Evolutionary conservation across 768 basidiomycete species (phyloP), one percentile per base, ranked within the genome.

Genomic region (Podaxis carcinomalis): DNA sequence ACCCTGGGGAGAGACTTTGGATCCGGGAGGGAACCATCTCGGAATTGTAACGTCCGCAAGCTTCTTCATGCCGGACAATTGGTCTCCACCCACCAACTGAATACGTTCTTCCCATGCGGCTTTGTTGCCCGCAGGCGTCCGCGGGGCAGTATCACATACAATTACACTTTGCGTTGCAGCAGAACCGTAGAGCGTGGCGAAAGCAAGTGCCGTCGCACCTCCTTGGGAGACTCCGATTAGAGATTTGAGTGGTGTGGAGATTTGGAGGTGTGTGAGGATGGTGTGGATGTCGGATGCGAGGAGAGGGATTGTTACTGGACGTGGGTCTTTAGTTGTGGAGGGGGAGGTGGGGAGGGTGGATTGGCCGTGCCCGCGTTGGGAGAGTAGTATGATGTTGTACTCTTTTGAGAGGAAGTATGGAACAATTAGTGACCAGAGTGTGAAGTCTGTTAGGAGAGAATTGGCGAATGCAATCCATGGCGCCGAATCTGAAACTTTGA

Each of bases 151-250:
- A 61, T 81, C 82, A 62, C 82, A 83, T 0, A 75, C 78, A n/a
- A 83, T 72, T 54, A 83, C 66, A 58, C 74, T 75, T 37, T 71
- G 70, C 2, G 80, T 72, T 64, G 19, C 68, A 57, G 4, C 72
- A 16, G 42, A 44, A 4, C 42, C 71, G 53, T 74, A 76, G 39
- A 75, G 69, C 0, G 75, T 72, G 5, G 74, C 74, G 59, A 81
- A 81, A 1, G 77, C 78, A n/a, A 84, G 75, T 0, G 78, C 76
- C 3, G 77, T 74, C 5, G 81, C 80, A 0, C 82, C 83, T 0
- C 83, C 83, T 62, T 83, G 82, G 0, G 81, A 82, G 5, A 83
- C 83, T 14, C 82, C 83, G 27, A 84, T 78, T 21, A 83, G 68
- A 16, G 77, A 68, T 50, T 80, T 77, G 23, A 80, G 23, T 56